phyloP scores from a whole-genome alignment of 257 asterid species.

The Scutellaria galericulata region DNA sequence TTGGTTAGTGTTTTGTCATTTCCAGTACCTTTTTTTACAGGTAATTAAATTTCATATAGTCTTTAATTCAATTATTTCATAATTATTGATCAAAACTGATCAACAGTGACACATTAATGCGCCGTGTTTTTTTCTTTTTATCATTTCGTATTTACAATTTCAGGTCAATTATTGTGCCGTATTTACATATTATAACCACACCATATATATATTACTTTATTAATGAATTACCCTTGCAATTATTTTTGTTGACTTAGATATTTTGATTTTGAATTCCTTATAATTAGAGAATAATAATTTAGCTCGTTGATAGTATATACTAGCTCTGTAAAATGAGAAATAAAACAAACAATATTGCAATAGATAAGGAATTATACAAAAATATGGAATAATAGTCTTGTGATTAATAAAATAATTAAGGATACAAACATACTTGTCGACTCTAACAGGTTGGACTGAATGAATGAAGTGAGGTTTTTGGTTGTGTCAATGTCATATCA shows the following conservation, averaged over 20 bases:
- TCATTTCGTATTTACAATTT: not conserved
- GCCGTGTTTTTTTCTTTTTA: not conserved
- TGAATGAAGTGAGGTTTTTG: too few relatives aligned
- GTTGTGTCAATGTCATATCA: too few relatives aligned
- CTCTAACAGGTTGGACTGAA: too few relatives aligned
- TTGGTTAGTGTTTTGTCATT: slow-evolving; percentile 14
- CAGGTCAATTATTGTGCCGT: slow-evolving; percentile 28
- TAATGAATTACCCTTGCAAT: slow-evolving; percentile 6
- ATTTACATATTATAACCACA: not conserved
- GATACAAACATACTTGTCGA: too few relatives aligned
- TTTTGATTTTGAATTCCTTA: not conserved
- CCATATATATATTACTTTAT: slow-evolving; percentile 4
- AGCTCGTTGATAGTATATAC: not conserved
- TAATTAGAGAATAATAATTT: not conserved
- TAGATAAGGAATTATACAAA: too few relatives aligned
- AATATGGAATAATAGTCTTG: too few relatives aligned
- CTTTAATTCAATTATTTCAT: slow-evolving; percentile 27
- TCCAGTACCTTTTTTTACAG: slow-evolving; percentile 16
- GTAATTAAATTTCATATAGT: not conserved
- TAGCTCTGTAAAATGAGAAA: too few relatives aligned
- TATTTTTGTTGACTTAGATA: not conserved
- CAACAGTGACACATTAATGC: slow-evolving; percentile 25
- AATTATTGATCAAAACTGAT: slow-evolving; percentile 32
- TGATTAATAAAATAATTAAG: too few relatives aligned
- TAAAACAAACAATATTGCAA: too few relatives aligned